Evolutionary conservation across 192 early-diverging fungal species (phyloP).

Genomic region (Allomyces arbusculus): DNA sequence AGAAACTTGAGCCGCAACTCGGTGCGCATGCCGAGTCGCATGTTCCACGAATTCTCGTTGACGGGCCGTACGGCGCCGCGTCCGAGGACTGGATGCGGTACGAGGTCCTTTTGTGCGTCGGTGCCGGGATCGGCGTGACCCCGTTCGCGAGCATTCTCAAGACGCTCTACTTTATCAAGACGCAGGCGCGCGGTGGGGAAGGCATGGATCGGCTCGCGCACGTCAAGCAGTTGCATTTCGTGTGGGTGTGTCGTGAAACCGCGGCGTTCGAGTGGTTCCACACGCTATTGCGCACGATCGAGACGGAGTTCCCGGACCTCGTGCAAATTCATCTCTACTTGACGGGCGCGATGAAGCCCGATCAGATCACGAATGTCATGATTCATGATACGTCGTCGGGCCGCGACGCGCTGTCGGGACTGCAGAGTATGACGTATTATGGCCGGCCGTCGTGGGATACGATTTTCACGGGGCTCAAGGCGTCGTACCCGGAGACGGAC

Average conservation of each 20-base stretch:
- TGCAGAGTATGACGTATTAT: conserved; percentile 44
- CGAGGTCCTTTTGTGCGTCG: conserved; percentile 41
- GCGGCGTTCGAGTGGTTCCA: conserved; percentile 49
- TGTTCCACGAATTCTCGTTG: conserved; percentile 34
- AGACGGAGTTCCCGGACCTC: conserved; percentile 31
- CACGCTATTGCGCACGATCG: conserved; percentile 34
- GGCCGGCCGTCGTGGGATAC: conserved; percentile 56
- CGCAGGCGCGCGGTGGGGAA: not conserved
- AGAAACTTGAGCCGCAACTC: not conserved
- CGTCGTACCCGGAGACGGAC: conserved; percentile 4
- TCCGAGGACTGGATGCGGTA: conserved; percentile 57
- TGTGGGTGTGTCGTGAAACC: conserved; percentile 46
- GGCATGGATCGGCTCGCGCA: not conserved
- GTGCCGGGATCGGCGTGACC: conserved; percentile 54
- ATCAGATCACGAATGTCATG: conserved; percentile 39
- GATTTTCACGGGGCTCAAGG: conserved; percentile 33
- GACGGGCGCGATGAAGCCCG: conserved; percentile 32
- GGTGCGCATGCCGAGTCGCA: not conserved
- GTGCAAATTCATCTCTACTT: conserved; percentile 45
- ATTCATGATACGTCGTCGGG: conserved; percentile 25
- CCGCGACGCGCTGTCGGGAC: conserved; percentile 47
- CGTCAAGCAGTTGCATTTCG: conserved; percentile 27
- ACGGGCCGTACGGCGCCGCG: conserved; percentile 65
- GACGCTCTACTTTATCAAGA: conserved; percentile 28
- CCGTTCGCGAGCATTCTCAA: conserved; percentile 51